Conservation (phyloP, 208 protist species). For the Leishmania mexicana region DNA sequence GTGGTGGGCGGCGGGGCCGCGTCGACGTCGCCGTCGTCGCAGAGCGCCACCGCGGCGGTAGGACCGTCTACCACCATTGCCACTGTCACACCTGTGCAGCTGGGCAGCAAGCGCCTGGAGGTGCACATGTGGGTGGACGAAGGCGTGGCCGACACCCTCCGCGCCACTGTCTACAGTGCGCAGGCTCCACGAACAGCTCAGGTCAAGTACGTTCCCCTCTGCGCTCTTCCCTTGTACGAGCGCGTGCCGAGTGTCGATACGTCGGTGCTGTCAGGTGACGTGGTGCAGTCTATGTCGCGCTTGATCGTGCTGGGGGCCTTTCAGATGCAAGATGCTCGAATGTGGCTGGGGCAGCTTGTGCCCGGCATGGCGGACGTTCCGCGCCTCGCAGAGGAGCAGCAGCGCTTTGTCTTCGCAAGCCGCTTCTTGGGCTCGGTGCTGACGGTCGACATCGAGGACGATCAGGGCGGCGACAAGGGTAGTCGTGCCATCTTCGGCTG, state of each 20-base stretch:
- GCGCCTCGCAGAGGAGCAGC: slow-evolving; percentile 30
- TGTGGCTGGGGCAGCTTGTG: slow-evolving; percentile 68
- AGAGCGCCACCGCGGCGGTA: neutral
- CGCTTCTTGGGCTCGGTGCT: slow-evolving; percentile 55
- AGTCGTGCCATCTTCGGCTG: slow-evolving; percentile 41
- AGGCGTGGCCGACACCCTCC: slow-evolving; percentile 46
- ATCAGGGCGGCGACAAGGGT: slow-evolving; percentile 18
- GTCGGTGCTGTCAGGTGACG: slow-evolving; percentile 29
- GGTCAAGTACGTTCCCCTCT: slow-evolving; percentile 54
- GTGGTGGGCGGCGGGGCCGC: slow-evolving; percentile 1
- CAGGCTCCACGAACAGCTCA: slow-evolving; percentile 77
- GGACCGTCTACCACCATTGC: slow-evolving; percentile 12
- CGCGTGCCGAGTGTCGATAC: slow-evolving; percentile 44
- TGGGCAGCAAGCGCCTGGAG: slow-evolving; percentile 42
- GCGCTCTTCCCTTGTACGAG: slow-evolving; percentile 67
- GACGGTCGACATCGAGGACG: slow-evolving; percentile 39
- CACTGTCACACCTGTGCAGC: slow-evolving; percentile 30
- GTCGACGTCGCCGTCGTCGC: slow-evolving; percentile 6
- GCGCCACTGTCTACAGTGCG: slow-evolving; percentile 45
- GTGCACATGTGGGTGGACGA: slow-evolving; percentile 65
- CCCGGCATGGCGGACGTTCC: slow-evolving; percentile 54
- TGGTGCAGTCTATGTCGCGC: slow-evolving; percentile 42
- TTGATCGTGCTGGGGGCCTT: slow-evolving; percentile 60
- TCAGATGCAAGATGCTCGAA: slow-evolving; percentile 44
- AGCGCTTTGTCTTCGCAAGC: slow-evolving; percentile 55